These are phyloP conservation scores for Entomophthora muscae DNA, from an alignment of 371 early-diverging fungal genomes.

Conservation along the genomic window DNA sequence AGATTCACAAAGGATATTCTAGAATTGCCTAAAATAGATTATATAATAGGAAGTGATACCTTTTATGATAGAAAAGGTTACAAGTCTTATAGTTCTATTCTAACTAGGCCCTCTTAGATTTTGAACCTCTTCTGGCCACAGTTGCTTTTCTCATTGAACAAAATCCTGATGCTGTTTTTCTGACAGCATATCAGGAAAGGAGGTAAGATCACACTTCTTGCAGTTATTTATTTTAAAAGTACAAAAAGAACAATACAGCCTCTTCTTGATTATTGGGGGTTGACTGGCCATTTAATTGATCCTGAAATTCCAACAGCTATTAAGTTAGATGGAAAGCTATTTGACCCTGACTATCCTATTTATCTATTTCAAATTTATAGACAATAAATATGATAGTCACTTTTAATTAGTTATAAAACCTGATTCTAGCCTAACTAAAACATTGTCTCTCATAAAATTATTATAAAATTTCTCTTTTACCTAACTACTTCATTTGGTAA, in stretches of 20 bases:
- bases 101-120: neutral
- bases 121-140: conserved; percentile 1
- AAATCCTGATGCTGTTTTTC: conserved; percentile 5
- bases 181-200: conserved; percentile 1
- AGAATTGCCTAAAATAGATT: neutral
- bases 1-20: neutral
- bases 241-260: conserved; percentile 5
- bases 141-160: neutral
- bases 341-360: neutral
- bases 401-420: too few species aligned
- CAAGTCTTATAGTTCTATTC: neutral
- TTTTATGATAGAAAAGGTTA: conserved; percentile 1
- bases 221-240: neutral
- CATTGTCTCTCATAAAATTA: too few species aligned
- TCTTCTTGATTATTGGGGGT: conserved; percentile 2
- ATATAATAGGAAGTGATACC: neutral
- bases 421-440: too few species aligned
- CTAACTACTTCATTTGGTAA: too few species aligned
- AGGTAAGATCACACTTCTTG: neutral
- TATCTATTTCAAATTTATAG: neutral
- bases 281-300: neutral
- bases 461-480: too few species aligned
- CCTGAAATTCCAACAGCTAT: neutral
- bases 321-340: neutral
- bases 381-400: neutral